Conservation (phyloP, 129 eudicot genomes). For the Centella asiatica region DNA sequence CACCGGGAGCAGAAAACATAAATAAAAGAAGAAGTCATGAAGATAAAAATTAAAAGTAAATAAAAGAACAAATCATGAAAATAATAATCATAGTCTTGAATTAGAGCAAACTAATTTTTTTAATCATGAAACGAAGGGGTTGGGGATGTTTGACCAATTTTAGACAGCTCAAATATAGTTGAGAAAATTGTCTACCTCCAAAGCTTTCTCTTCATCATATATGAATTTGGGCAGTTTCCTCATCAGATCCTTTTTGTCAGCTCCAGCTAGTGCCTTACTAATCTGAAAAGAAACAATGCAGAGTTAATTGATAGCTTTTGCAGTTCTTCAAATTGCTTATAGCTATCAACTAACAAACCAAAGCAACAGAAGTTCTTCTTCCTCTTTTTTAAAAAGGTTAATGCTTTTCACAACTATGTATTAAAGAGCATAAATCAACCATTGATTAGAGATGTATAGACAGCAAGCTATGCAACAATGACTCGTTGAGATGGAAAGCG, state of each 20-base stretch:
- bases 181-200: conserved; percentile 50
- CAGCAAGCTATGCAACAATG: background rate
- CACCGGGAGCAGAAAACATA: no score
- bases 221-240: conserved; percentile 80
- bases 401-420: background rate
- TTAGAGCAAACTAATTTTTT: no score
- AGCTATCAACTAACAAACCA: background rate
- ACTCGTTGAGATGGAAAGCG: background rate
- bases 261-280: conserved; percentile 71
- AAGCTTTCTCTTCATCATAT: conserved; percentile 84
- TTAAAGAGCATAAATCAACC: background rate
- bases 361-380: background rate
- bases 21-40: no score
- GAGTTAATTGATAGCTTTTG: background rate
- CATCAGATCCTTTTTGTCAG: conserved; percentile 80
- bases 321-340: conserved; percentile 7
- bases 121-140: no score
- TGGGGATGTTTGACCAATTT: background rate
- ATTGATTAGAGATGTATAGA: background rate
- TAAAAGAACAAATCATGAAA: no score
- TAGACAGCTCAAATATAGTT: background rate
- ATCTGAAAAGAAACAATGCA: conserved; percentile 34
- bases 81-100: no score
- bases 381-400: background rate
- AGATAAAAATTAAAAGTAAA: no score